Conservation (phyloP, 2,329 filamentous ascomycete species). For the Colletotrichum gigasporum region DNA sequence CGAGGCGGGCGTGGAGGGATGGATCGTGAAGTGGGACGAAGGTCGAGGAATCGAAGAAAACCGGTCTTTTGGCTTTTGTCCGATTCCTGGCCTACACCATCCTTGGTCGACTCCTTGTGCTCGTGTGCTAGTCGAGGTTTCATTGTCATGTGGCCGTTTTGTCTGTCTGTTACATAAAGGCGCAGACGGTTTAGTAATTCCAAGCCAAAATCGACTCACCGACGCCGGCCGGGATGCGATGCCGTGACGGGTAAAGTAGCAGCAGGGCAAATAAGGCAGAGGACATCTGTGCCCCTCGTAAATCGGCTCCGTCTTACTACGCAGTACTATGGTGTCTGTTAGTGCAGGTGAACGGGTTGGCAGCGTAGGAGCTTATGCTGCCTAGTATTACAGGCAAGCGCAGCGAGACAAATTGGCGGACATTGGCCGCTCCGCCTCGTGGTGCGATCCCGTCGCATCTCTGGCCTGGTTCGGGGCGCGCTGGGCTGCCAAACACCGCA, state of each 20-base stretch:
- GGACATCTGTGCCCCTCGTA: slow-evolving; percentile 9
- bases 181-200: background rate
- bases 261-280: background rate
- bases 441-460: background rate
- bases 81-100: no score
- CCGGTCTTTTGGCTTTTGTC: no score
- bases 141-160: background rate
- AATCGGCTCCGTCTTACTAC: background rate
- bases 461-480: no score
- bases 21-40: no score
- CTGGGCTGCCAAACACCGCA: no score
- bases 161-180: background rate
- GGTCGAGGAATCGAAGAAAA: no score
- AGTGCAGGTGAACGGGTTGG: background rate
- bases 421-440: slow-evolving; percentile 12
- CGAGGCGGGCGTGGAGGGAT: no score
- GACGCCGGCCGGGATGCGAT: background rate
- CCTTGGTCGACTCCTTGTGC: no score
- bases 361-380: background rate
- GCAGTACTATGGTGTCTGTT: background rate
- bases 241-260: background rate
- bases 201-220: background rate
- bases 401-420: background rate
- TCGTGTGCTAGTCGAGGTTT: no score
- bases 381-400: no score